Evolutionary conservation across 805 yeast genomes (phyloP), one percentile per base, ranked within the genome.

Genomic region (Candida ficus): DNA sequence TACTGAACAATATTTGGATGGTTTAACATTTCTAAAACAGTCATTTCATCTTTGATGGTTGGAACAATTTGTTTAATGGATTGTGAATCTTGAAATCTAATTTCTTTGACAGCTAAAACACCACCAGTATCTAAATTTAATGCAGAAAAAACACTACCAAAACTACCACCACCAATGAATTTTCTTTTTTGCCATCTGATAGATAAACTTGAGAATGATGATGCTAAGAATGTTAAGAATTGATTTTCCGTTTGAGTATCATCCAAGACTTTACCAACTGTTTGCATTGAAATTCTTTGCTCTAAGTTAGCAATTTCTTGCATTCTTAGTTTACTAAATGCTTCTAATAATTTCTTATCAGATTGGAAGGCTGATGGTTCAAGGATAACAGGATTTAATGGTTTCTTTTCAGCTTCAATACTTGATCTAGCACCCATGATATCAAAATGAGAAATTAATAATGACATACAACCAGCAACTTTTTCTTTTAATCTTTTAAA

Each of bases 1-100:
- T 91, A 93, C 58, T 90, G 96, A 6, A 93, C 98, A 51, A 93
- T 84, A 57, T 93, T 93, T 9, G 98, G 98, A 63, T 93, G 99
- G 46, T 89, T 84, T 45, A 93, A 68, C 83, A 89, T 86, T 64
- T 93, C 98, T 52, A 93, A 65, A 2, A 91, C 96, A 0, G 95
- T 83, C 97, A 93, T 91, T 58, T 93, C 99, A 51, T 90, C 97
- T 58, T 87, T 88, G 49, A 93, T 88, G 3, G 88, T 78, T 29
- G 95, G 93, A 39, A 89, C 88, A 46, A 90, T 78, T 39, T 82
- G 82, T 52, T 85, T 78, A 56, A 90, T 83, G 1, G 93, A 77
- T 53, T 87, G 93, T 18, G 85, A 75, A 54, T 90, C 95, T 52
- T 88, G 96, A 59, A 93, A 80, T 42, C 88, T 74, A 44, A 93